Evolutionary conservation across 2,329 filamentous ascomycete genomes (phyloP), one percentile per base, ranked within the genome.

Genomic region (Claviceps purpurea): DNA sequence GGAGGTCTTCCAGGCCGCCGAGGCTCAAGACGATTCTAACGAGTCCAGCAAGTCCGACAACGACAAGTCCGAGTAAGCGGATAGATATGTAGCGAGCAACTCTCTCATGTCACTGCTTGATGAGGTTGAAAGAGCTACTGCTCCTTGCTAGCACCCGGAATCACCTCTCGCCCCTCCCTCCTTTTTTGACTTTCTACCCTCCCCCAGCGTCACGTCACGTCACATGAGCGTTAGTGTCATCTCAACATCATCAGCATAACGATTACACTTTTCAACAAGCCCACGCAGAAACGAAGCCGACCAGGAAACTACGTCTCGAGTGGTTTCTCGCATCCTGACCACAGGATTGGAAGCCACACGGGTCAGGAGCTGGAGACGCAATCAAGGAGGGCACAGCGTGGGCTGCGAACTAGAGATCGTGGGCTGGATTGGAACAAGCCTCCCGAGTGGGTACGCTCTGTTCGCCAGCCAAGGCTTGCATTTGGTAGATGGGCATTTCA

Each of bases 1-100:
- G 77, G 81, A 79, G 59, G 76, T 95, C 54, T 94, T 96, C 74
- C 74, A 72, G 59, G 74, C 78, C 68, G 48, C 48, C 16, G 62
- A 62, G n/a, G 41, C 18, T 10, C 30, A 34, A 34, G 30, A 34
- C 30, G 30, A 34, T 34, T 34, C 30, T 34, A 62, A 61, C 51
- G 59, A 61, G 47, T 30, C 50, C 43, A 20, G 16, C 42, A 18
- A 20, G 39, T n/a, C 52, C 34, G 45, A 51, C 20, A 30, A 49
- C 38, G 47, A 40, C 45, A 53, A 49, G 49, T 2, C 52, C 34
- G 52, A 54, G 47, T 54, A 54, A 49, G 14, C 13, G 49, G n/a
- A 24, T 24, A 45, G 44, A 49, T 16, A 24, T 16, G 30, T 14
- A 42, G 41, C 52, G 41, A 49, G 43, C 30, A 13, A 37, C 16